Conservation (phyloP, 768 basidiomycete species). For the Fibroporia radiculosa region DNA sequence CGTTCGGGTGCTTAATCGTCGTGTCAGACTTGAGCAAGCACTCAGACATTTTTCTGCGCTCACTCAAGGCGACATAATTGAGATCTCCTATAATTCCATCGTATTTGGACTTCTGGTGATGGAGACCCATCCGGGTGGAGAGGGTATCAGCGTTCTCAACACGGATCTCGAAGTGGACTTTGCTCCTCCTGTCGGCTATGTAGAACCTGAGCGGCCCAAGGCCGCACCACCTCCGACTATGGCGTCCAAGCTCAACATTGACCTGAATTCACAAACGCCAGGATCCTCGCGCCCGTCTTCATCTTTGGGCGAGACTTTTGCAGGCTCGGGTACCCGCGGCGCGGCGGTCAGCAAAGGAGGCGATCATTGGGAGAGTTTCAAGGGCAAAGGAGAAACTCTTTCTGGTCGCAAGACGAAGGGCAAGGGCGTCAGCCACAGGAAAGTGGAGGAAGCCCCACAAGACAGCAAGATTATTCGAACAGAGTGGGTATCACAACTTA, state of each 20-base stretch:
- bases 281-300: constrained; percentile 80
- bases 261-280: constrained; percentile 78
- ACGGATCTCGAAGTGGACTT: constrained; percentile 99
- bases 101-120: constrained; percentile 93
- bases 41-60: constrained; percentile 88
- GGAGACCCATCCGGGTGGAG: constrained; percentile 82
- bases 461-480: constrained; percentile 87
- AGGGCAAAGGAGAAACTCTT: constrained; percentile 88
- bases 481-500: constrained; percentile 50
- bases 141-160: constrained; percentile 85
- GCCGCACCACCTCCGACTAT: constrained; percentile 80
- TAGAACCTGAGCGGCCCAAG: constrained; percentile 86
- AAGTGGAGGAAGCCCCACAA: constrained; percentile 69
- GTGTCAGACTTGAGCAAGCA: constrained; percentile 83
- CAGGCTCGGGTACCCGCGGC: constrained; percentile 39
- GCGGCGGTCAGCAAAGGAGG: constrained; percentile 63
- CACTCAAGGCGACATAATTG: constrained; percentile 95
- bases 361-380: constrained; percentile 92
- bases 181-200: constrained; percentile 86
- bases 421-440: constrained; percentile 81
- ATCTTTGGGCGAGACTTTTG: constrained; percentile 61
- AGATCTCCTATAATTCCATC: constrained; percentile 95
- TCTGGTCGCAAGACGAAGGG: constrained; percentile 91
- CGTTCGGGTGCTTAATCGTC: background rate
- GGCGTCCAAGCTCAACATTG: constrained; percentile 96